phyloP scores from a whole-genome alignment of 2,329 filamentous ascomycete genomes.

The Coleophoma cylindrospora region DNA sequence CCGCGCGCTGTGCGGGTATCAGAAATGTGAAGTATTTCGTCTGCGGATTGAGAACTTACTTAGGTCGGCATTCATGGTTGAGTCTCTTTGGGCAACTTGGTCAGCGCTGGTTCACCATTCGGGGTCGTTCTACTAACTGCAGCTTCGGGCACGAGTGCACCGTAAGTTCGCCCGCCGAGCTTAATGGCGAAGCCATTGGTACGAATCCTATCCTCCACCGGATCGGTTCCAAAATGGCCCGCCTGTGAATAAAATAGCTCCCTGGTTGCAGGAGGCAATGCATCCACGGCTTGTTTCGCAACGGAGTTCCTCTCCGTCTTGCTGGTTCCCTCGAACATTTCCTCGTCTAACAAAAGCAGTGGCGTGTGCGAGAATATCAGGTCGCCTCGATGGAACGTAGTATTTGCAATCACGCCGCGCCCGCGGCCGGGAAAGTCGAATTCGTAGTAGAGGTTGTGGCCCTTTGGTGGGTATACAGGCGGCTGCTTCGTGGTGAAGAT shows the following conservation, averaged over 20 bases:
- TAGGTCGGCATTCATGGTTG: conserved; percentile 12
- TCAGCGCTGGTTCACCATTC: conserved; percentile 5
- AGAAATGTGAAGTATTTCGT: neutral
- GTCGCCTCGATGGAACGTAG: conserved; percentile 5
- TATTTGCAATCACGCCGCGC: conserved; percentile 5
- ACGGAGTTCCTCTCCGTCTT: neutral
- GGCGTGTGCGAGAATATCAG: conserved; percentile 5
- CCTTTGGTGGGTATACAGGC: neutral
- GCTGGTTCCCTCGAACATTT: neutral
- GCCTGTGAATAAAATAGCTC: conserved; percentile 2
- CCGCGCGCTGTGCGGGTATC: neutral
- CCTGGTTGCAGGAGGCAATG: neutral
- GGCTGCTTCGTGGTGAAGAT: neutral
- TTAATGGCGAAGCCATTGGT: conserved; percentile 8
- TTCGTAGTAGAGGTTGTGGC: conserved; percentile 2
- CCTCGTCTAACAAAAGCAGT: conserved; percentile 6
- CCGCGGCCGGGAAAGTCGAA: conserved; percentile 3
- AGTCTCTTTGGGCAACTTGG: neutral
- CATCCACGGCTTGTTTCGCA: neutral
- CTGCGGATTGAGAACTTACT: neutral
- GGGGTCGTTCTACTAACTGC: conserved; percentile 4
- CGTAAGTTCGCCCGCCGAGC: conserved; percentile 4
- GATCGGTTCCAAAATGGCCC: conserved; percentile 7
- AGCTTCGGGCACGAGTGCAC: conserved; percentile 8
- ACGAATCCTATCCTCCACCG: conserved; percentile 5